phyloP scores from a whole-genome alignment of 805 yeast species.

The Sugiyamaella boreocaroliniensis region DNA sequence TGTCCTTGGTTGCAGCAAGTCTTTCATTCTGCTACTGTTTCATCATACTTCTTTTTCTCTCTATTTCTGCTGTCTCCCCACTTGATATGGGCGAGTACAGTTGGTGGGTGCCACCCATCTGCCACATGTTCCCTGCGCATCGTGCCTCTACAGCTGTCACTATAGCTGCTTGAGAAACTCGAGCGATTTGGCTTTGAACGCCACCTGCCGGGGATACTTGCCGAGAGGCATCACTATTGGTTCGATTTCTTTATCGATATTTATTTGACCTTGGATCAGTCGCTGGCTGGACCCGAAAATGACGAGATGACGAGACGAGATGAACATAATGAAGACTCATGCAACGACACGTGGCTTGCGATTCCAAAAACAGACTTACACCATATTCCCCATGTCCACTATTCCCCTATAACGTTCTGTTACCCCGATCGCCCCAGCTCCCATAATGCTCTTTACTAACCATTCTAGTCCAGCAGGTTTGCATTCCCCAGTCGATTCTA shows the following conservation, averaged over 20 bases:
- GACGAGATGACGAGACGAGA: not conserved
- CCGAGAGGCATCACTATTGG: too few species aligned
- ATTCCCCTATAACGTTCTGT: not conserved
- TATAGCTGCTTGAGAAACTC: too few species aligned
- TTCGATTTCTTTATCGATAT: too few species aligned
- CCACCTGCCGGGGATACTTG: too few species aligned
- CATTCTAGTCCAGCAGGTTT: constrained; percentile 81
- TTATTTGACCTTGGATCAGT: not conserved
- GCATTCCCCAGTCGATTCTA: constrained; percentile 95
- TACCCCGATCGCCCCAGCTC: not conserved
- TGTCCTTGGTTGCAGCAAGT: not conserved
- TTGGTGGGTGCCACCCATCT: too few species aligned
- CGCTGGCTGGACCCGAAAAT: not conserved
- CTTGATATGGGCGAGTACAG: not conserved
- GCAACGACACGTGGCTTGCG: not conserved
- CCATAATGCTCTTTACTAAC: not conserved
- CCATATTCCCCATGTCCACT: not conserved
- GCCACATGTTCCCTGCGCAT: too few species aligned
- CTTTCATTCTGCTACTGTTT: not conserved
- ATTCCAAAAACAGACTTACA: not conserved
- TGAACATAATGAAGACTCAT: not conserved
- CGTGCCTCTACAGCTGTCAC: too few species aligned
- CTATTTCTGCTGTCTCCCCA: not conserved
- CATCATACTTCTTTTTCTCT: not conserved
- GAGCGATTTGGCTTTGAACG: too few species aligned